phyloP scores from a whole-genome alignment of 768 basidiomycete species.

The Cyclocybe cylindracea region DNA sequence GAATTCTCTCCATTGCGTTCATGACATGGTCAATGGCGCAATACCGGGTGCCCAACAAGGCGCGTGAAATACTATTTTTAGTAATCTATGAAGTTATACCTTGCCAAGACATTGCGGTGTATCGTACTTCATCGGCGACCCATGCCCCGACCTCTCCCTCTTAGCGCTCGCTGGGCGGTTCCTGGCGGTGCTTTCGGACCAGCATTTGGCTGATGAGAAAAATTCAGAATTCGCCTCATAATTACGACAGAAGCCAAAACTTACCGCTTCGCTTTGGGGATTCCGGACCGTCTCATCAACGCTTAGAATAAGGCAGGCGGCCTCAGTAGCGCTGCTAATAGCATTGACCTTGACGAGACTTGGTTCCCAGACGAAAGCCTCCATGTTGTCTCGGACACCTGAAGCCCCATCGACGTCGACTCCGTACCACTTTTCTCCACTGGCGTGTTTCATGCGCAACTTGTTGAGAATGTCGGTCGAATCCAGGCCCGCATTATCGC shows the following conservation, averaged over 20 bases:
- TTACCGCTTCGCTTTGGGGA: conserved; percentile 90
- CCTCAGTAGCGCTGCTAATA: conserved; percentile 92
- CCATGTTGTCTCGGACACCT: conserved; percentile 94
- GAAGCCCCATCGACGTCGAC: conserved; percentile 91
- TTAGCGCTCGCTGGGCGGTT: conserved; percentile 80
- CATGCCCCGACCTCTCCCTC: conserved; percentile 86
- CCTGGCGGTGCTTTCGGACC: conserved; percentile 94
- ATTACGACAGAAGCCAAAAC: conserved; percentile 25
- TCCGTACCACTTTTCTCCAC: conserved; percentile 87
- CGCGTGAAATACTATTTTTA: neutral
- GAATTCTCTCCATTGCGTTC: conserved; percentile 7
- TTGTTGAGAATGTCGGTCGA: conserved; percentile 98
- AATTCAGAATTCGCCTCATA: conserved; percentile 17
- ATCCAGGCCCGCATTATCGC: conserved; percentile 97
- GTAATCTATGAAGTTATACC: no score
- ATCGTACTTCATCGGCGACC: conserved; percentile 54
- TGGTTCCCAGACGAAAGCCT: conserved; percentile 98
- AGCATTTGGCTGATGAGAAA: conserved; percentile 56
- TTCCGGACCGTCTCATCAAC: conserved; percentile 98
- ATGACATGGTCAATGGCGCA: conserved; percentile 9
- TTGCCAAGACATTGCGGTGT: neutral
- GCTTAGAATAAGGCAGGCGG: conserved; percentile 92
- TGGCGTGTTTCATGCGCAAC: conserved; percentile 93
- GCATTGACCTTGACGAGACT: conserved; percentile 95
- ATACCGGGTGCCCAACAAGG: conserved; percentile 4